Base-by-base conservation (phyloP, 768 basidiomycete genomes). In the Kwoniella bestiolae region DNA sequence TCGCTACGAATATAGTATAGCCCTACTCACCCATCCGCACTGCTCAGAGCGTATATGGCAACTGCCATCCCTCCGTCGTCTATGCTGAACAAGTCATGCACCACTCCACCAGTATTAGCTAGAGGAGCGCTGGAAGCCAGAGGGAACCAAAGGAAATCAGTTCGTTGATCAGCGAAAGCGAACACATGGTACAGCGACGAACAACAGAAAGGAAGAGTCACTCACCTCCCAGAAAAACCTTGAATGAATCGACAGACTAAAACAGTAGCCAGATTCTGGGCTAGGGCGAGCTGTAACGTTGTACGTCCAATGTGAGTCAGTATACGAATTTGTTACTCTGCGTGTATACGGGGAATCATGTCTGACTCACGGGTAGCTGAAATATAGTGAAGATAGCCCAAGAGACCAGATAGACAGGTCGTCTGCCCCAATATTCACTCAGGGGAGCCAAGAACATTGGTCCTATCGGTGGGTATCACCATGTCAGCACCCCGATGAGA, bases 71-170 rank as follows among this genome's bases (percentile, higher is more conserved):
- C 68, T 61, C 72, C 69, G 55, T 74, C 73, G 46, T 69, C 67
- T 34, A 69, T 67, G 0, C 67, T 70, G 55, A 74, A 74, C 21
- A 69, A 26, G 34, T 74, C 73, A 38, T 74, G 73, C 2, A 74
- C 73, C 1, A 74, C 73, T 23, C 73, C 73, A 46, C 73, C 73
- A 11, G 70, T 74, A 47, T 74, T 74, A 1, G 73, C 73, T 1
- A 74, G 61, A 2, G 67, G 67, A 26, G 67, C 45, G 11, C 67
- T 65, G 26, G n/a, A n/a, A n/a, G n/a, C n/a, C n/a, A n/a, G n/a
- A n/a, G n/a, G n/a, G n/a, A n/a, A n/a, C n/a, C n/a, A n/a, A n/a
- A n/a, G n/a, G n/a, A n/a, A n/a, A n/a, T n/a, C n/a, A n/a, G n/a
- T n/a, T n/a, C n/a, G n/a, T n/a, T n/a, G n/a, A n/a, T n/a, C n/a